Percentiles rank a stretch among this genome's conserved stretches.
phyloP scores from a whole-genome alignment of 768 basidiomycete species.

The Suillus brevipes region DNA sequence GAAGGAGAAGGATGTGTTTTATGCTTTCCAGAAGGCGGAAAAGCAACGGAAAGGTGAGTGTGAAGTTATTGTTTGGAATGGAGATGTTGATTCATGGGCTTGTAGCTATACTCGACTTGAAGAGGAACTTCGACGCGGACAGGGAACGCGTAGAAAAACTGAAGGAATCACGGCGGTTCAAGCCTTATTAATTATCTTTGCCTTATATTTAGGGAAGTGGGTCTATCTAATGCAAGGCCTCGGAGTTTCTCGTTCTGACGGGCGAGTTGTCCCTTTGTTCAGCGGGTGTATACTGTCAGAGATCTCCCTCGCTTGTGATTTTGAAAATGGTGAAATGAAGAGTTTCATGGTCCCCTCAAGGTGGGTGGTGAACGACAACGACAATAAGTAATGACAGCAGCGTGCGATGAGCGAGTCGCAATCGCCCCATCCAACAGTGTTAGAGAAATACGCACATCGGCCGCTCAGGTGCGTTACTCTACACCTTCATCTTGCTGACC shows the following conservation, averaged over 20 bases:
- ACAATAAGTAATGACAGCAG: background rate
- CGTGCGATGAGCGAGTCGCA: background rate
- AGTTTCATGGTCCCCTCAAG: background rate
- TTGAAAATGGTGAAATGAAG: background rate
- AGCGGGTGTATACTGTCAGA: background rate
- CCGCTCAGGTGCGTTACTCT: background rate
- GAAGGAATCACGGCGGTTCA: slow-evolving; percentile 80
- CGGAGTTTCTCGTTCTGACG: background rate
- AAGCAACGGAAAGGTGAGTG: slow-evolving; percentile 78
- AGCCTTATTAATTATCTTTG: slow-evolving; percentile 66
- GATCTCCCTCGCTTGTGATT: background rate
- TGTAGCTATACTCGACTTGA: slow-evolving; percentile 58
- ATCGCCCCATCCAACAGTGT: background rate
- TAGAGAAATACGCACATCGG: background rate
- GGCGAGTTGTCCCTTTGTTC: background rate
- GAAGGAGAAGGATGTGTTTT: slow-evolving; percentile 77
- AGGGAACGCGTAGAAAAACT: slow-evolving; percentile 51
- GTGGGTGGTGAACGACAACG: background rate
- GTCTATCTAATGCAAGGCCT: background rate
- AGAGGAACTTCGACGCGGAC: slow-evolving; percentile 85
- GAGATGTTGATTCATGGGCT: slow-evolving; percentile 8
- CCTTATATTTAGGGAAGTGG: background rate
- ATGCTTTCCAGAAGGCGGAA: slow-evolving; percentile 89
- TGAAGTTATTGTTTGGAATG: background rate
- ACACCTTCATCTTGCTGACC: background rate